These are phyloP conservation scores for Neltuma alba DNA, from an alignment of 306 rosid species.

Conservation along the genomic window DNA sequence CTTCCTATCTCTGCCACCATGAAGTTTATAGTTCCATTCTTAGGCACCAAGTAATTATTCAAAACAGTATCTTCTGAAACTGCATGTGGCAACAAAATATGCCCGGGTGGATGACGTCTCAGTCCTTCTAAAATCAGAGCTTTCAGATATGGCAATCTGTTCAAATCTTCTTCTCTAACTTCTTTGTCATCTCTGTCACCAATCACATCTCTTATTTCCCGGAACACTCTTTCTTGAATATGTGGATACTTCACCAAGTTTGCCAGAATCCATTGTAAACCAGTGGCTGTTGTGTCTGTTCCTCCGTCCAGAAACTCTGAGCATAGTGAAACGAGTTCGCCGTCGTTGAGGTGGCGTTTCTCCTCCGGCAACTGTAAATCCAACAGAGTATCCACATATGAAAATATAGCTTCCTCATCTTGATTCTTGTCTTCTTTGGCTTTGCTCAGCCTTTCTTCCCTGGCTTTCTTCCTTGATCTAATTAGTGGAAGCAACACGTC, in stretches of 20 bases:
- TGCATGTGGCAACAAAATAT: not conserved
- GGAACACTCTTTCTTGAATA: not conserved
- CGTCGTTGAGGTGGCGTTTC: not conserved
- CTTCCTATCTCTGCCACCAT: not conserved
- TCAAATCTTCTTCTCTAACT: not conserved
- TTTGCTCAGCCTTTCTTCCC: not conserved
- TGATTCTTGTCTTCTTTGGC: not conserved
- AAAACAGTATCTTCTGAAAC: not conserved
- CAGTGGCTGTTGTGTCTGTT: not conserved
- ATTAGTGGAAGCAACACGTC: not conserved
- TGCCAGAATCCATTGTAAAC: not conserved
- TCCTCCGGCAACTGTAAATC: not conserved
- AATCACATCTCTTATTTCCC: not conserved
- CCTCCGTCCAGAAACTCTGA: not conserved
- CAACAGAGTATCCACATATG: not conserved
- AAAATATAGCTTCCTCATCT: not conserved
- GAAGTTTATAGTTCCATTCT: not conserved
- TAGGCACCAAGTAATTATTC: not conserved
- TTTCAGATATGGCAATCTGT: not conserved
- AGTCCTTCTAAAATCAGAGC: not conserved
- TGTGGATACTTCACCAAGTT: not conserved
- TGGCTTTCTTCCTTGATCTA: not conserved
- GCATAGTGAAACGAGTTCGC: not conserved
- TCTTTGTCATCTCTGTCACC: not conserved
- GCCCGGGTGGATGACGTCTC: not conserved